These are phyloP conservation scores for Phaeosphaeriaceae sp. DNA, from an alignment of 2,329 filamentous ascomycete species.

Conservation along the genomic window DNA sequence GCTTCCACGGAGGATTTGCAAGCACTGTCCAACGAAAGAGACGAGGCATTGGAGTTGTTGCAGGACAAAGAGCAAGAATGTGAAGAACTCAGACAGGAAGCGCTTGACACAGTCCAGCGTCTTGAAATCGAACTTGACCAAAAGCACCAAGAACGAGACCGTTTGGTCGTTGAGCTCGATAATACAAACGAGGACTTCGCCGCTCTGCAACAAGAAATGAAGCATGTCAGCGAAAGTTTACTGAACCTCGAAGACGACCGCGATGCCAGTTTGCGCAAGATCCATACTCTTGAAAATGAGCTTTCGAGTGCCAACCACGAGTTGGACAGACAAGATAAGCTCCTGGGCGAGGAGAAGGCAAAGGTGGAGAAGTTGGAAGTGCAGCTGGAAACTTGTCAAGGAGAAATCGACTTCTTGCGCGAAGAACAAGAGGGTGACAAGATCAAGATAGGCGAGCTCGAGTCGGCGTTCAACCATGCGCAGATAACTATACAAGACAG, in stretches of 20 bases:
- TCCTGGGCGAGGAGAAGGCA: constrained; percentile 81
- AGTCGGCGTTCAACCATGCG: constrained; percentile 79
- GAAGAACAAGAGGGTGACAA: constrained; percentile 98
- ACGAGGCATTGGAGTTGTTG: constrained; percentile 80
- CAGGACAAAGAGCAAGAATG: constrained; percentile 66
- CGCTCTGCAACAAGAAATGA: constrained; percentile 92
- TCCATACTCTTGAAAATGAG: constrained; percentile 83
- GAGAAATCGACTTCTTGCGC: constrained; percentile 91
- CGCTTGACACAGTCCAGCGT: constrained; percentile 64
- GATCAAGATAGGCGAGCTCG: constrained; percentile 94
- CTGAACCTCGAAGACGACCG: constrained; percentile 90
- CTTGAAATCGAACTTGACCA: constrained; percentile 72
- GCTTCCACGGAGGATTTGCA: constrained; percentile 80
- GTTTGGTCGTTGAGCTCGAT: constrained; percentile 73
- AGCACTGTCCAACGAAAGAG: constrained; percentile 79
- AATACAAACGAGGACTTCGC: constrained; percentile 86
- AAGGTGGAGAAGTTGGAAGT: constrained; percentile 89
- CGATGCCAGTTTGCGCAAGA: constrained; percentile 76
- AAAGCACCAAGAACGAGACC: constrained; percentile 73
- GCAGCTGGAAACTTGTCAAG: constrained; percentile 89
- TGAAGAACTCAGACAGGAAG: constrained; percentile 62
- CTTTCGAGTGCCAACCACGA: constrained; percentile 85
- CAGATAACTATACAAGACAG: constrained; percentile 84
- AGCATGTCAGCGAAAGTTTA: constrained; percentile 85
- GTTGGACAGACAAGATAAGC: constrained; percentile 83